Evolutionary conservation across 2,329 filamentous ascomycete genomes (phyloP), one percentile per base, ranked within the genome.

Genomic region (Lecanicillium sp.): DNA sequence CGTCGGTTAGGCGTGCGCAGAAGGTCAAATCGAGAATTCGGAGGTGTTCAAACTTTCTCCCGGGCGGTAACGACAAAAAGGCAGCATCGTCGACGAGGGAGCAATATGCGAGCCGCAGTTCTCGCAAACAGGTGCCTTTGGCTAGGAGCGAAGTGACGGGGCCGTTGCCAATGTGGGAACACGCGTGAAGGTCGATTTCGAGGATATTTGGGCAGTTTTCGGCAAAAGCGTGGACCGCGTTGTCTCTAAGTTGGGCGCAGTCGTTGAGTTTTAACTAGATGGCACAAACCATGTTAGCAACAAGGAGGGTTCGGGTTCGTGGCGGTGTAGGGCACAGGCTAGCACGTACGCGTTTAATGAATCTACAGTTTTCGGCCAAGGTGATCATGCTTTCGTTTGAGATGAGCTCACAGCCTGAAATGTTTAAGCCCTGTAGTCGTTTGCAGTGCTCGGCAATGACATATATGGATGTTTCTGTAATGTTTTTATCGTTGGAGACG

Each of bases 21-120:
- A 86, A 92, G 1, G 92, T 96, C 15, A 98, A 71, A 54, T 98
- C 92, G 30, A 98, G 73, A 41, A 96, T 96, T 17, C 92, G 82
- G 32, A 98, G 74, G 47, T 88, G 85, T 44, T 96, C 90, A 57
- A 88, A 95, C 0, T 71, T 75, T 42, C 76, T 72, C 37, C 76
- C 71, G 2, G 70, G 59, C 0, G 87, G 83, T 2, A 96, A 71
- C 36, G 78, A 74, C 39, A 94, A 69, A 64, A 98, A 98, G 5
- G 92, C 90, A n/a, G 71, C 65, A 55, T 96, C 89, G 43, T 85
- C 85, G 43, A 98, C 82, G 30, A 86, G 74, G 30, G 82, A 78
- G 63, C 92, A 96, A 58, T 84, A 83, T 13, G 86, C 85, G 4
- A 98, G 71, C 14, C 90, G 82, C 19, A 98, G 68, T 63, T 98